Evolutionary conservation across 2,329 filamentous ascomycete genomes (phyloP).

Genomic region (Graphilbum ipis-grandicollis): DNA sequence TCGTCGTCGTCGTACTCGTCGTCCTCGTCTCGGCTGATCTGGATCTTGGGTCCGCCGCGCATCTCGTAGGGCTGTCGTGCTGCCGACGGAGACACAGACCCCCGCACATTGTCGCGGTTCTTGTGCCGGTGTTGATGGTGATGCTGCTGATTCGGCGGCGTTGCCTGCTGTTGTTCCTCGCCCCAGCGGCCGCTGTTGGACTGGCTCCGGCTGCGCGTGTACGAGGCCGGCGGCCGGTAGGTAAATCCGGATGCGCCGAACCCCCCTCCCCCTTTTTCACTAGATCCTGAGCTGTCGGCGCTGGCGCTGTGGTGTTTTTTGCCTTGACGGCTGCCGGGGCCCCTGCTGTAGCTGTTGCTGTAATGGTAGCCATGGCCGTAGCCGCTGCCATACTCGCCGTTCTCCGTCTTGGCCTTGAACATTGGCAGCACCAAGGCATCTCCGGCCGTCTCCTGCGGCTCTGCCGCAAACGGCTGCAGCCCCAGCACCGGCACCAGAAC

Average conservation of each 20-base stretch:
- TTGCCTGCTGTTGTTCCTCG: background rate
- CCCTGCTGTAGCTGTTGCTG: slow-evolving; percentile 12
- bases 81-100: background rate
- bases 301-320: slow-evolving; percentile 18
- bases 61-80: background rate
- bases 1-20: slow-evolving; percentile 1
- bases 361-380: no score
- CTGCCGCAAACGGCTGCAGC: slow-evolving; percentile 35
- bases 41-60: slow-evolving; percentile 7
- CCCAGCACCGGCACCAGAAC: slow-evolving; percentile 37
- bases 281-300: background rate
- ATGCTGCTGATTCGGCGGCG: background rate
- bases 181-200: slow-evolving; percentile 2
- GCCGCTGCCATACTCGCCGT: slow-evolving; percentile 23
- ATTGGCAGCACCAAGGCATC: slow-evolving; percentile 29
- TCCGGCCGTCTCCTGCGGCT: no score
- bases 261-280: background rate
- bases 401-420: slow-evolving; percentile 37
- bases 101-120: background rate
- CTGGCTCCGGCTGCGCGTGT: slow-evolving; percentile 12
- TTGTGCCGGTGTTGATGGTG: background rate
- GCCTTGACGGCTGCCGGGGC: slow-evolving; percentile 11
- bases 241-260: slow-evolving; percentile 13
- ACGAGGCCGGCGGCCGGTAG: slow-evolving; percentile 12
- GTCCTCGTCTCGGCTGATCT: slow-evolving; percentile 6